Base-by-base conservation (phyloP, 495 filamentous ascomycete genomes). In the Neurospora sp. region DNA sequence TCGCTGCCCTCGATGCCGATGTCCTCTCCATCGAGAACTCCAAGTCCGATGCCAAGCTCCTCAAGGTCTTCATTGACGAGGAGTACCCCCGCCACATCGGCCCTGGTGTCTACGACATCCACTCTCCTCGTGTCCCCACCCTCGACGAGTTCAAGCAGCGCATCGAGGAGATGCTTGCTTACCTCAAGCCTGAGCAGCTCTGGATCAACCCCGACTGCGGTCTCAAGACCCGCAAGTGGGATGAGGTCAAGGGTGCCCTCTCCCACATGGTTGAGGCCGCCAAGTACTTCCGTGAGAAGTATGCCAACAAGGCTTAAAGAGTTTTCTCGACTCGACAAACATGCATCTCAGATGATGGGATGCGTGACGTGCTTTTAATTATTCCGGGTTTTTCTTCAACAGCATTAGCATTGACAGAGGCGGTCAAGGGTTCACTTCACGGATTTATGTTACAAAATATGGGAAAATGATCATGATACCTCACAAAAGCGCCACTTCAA, bases 161-260 rank as follows among this genome's bases (percentile, higher is more conserved):
- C 81, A 92, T 98, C 82, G 89, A 91, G 81, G 95, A 99, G 91
- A 98, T 99, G 96, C 90, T 98, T 72, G 84, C 91, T 84, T 95
- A 92, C 89, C 92, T 97, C 83, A 91, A 90, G 85, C 93, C 94
- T 48, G 92, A 97, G 74, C 94, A 98, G 88, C 92, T 98, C 84
- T 98, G 94, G 94, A 90, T 97, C 87, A 94, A 98, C 88, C 96
- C 96, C 74, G 96, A 99, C 86, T 99, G 96, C 80, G 96, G 96
- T 86, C 89, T 99, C 48, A 99, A 99, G 92, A 99, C 96, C 77
- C 92, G 96, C 77, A 90, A 94, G 85, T 97, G 94, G 94, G 87
- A 90, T 80, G 95, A 99, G 91, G 96, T 94, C 82, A 97, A 96
- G 89, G 92, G 91, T 79, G 92, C 94, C 73, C 86, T 98, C 80